Base-by-base conservation (phyloP, 176 grass and related monocot species). In the Paspalum vaginatum region DNA sequence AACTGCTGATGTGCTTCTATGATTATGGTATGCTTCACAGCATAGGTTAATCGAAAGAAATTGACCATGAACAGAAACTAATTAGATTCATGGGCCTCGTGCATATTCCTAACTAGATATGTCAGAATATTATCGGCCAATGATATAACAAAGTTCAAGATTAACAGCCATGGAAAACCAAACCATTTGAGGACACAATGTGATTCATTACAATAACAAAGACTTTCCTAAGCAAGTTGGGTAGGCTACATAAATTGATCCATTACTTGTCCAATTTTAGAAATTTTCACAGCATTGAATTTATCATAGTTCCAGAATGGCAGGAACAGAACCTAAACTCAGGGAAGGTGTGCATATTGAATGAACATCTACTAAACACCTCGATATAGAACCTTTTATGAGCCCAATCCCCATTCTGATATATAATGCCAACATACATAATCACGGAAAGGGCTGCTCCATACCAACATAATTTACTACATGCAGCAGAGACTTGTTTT, bases 401-500 rank as follows among this genome's bases (percentile, higher is more conserved):
- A 73, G 25, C 0, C 5, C 18, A n/a, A n/a, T n/a, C 2, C 32
- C 1, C 3, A 8, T 65, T 85, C 40, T 16, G 24, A 46, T 66
- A 37, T n/a, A 43, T 39, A 79, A 22, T 43, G 11, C 44, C 57
- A 64, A 44, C 75, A 85, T 46, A 24, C 2, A 64, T 73, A 72
- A 67, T n/a, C 13, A 69, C 32, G 22, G 51, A 73, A 67, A 52
- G 32, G 17, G 18, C 27, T 44, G 51, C 14, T 72, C 10, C 63
- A 60, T 89, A 93, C 94, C 84, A 78, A 75, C 68, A 61, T 91
- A 61, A 82, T 86, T 65, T 25, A 69, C 38, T 58, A 67, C 53
- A 79, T 85, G 84, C 42, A 91, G 79, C 67, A 85, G 86, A 63
- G 90, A 82, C 84, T 93, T 74, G 25, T 44, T 74, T 50, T 79